Percentiles rank a stretch among this genome's conserved stretches.
These are phyloP conservation scores for Aspergillus haitiensis DNA, from an alignment of 495 filamentous ascomycete species.

Conservation along the genomic window DNA sequence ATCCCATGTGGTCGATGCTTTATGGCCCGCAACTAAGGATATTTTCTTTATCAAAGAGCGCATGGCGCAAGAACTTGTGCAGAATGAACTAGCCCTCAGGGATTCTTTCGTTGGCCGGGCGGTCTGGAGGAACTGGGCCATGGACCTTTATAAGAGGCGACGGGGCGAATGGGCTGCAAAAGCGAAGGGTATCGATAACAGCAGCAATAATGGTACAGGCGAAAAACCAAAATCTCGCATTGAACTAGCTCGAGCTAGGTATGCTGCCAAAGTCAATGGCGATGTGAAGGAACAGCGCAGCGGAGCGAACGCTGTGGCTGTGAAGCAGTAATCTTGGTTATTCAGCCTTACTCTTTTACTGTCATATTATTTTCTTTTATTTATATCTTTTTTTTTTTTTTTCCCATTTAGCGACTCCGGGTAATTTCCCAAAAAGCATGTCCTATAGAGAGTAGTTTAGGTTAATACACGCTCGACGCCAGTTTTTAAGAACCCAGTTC, in stretches of 20 bases:
- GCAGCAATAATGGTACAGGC: slow-evolving; percentile 22
- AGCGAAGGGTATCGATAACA: slow-evolving; percentile 52
- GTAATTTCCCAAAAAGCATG: too few species aligned
- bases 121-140: slow-evolving; percentile 89
- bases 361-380: too few species aligned
- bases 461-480: too few species aligned
- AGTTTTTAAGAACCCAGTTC: too few species aligned
- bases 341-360: too few species aligned
- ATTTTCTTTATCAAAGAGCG: slow-evolving; percentile 66
- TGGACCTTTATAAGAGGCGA: slow-evolving; percentile 77
- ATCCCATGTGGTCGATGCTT: slow-evolving; percentile 74
- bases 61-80: slow-evolving; percentile 62
- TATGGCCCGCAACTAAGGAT: slow-evolving; percentile 67
- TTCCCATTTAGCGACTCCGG: too few species aligned
- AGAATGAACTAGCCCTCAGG: slow-evolving; percentile 64
- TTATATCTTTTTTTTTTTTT: too few species aligned
- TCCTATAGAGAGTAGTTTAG: too few species aligned
- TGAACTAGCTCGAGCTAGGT: slow-evolving; percentile 50
- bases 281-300: slow-evolving; percentile 6
- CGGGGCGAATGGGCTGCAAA: slow-evolving; percentile 68
- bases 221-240: slow-evolving; percentile 46
- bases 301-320: slow-evolving; percentile 10
- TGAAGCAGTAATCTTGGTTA: slow-evolving; percentile 1
- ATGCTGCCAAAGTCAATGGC: slow-evolving; percentile 34
- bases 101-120: slow-evolving; percentile 74